Conservation (phyloP, 2,329 filamentous ascomycete genomes). For the Sporothrix brunneoviolacea region DNA sequence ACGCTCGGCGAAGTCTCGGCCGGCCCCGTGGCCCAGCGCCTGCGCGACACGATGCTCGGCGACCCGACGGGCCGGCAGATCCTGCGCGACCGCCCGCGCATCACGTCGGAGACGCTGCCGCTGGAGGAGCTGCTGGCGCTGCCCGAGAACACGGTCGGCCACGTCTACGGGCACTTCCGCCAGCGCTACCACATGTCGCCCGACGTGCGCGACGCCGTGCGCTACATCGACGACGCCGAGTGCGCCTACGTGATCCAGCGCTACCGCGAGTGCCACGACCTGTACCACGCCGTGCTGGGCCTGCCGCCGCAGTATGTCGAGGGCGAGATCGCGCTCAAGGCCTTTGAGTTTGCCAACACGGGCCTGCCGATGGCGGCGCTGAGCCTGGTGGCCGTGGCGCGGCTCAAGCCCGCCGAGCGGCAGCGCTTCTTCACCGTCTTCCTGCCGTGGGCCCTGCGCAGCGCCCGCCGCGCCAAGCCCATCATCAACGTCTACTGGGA, state of each 20-base stretch:
- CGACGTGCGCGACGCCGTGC: conserved; percentile 74
- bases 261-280: conserved; percentile 95
- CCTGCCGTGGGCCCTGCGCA: conserved; percentile 83
- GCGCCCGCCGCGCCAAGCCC: conserved; percentile 69
- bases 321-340: conserved; percentile 94
- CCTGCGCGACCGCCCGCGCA: conserved; percentile 79
- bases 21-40: conserved; percentile 85
- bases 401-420: conserved; percentile 76
- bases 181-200: conserved; percentile 89
- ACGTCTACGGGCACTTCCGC: conserved; percentile 82
- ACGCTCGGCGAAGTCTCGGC: conserved; percentile 91
- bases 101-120: conserved; percentile 66
- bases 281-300: conserved; percentile 91
- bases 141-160: conserved; percentile 68
- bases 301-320: conserved; percentile 88
- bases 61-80: conserved; percentile 81
- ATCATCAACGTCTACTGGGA: conserved; percentile 98
- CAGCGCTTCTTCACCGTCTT: conserved; percentile 67
- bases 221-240: conserved; percentile 91
- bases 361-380: conserved; percentile 91
- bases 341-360: conserved; percentile 95
- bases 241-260: conserved; percentile 98
- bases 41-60: conserved; percentile 85
- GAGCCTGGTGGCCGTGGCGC: conserved; percentile 76
- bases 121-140: conserved; percentile 65